Evolutionary conservation across 2,329 filamentous ascomycete genomes (phyloP).

Genomic region (Fusarium sacchari): DNA sequence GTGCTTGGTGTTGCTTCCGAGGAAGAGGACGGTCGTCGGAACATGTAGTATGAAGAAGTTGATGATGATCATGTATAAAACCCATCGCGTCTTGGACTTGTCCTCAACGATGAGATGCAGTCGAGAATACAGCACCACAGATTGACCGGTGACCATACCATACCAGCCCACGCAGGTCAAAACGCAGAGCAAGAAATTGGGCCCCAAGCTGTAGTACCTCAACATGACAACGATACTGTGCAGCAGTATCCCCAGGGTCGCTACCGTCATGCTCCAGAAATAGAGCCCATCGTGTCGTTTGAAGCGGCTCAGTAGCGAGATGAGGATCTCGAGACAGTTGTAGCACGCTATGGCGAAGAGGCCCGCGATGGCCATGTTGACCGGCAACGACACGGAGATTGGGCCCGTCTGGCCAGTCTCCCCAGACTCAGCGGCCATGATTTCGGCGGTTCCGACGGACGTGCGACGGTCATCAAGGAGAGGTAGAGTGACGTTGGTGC

Average conservation of each 20-base stretch:
- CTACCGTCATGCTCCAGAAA: constrained; percentile 31
- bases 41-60: constrained; percentile 32
- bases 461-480: constrained; percentile 14
- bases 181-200: constrained; percentile 30
- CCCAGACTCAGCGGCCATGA: constrained; percentile 18
- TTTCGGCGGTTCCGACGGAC: constrained; percentile 11
- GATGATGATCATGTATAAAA: constrained; percentile 30
- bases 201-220: constrained; percentile 32
- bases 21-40: constrained; percentile 25
- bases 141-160: constrained; percentile 35
- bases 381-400: constrained; percentile 16
- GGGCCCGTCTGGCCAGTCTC: constrained; percentile 24
- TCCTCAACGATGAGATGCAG: constrained; percentile 30
- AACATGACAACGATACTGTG: constrained; percentile 31
- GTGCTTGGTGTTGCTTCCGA: constrained; percentile 22
- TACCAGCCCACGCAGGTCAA: constrained; percentile 35
- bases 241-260: constrained; percentile 21
- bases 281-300: constrained; percentile 30
- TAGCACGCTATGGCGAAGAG: constrained; percentile 32
- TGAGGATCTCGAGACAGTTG: constrained; percentile 34
- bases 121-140: constrained; percentile 30
- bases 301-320: constrained; percentile 28
- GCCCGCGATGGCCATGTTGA: constrained; percentile 34
- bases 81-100: constrained; percentile 31
- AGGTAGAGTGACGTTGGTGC: neutral